Evolutionary conservation across 2,329 filamentous ascomycete genomes (phyloP), one percentile per base, ranked within the genome.

Genomic region (Zasmidium citrigriseum): DNA sequence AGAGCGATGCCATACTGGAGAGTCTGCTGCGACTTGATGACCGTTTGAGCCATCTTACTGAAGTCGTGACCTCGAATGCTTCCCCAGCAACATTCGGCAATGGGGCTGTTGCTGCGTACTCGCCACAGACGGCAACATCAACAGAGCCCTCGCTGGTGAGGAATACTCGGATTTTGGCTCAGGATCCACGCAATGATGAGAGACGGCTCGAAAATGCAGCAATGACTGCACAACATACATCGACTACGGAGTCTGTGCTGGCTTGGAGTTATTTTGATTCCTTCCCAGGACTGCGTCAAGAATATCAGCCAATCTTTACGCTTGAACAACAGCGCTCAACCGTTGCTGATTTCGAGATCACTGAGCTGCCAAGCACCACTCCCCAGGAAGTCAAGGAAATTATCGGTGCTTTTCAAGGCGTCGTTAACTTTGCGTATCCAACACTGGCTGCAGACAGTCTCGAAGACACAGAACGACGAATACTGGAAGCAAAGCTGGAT

Each of bases 1-100:
- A 60, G 23, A 60, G 58, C 20, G 58, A 60, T 47, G 58, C 55
- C 12, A 60, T 60, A 2, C 47, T 60, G 23, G 58, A 60, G 18
- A 58, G 54, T 1, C 54, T 60, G 2, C 41, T 60, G 2, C 46
- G 58, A 12, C 27, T 60, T 22, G 58, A 60, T 24, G 47, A 58
- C 22, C 55, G 55, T 16, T 41, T 60, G 4, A 54, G 51, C 1
- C 46, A 58, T 21, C 20, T 60, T 22, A 58, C 50, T 14, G 7
- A 34, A 34, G 7, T 7, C 7, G 7, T 34, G 27, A 14, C 27
- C 14, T 14, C 7, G 27, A 7, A 34, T 34, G 7, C 27, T 7
- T 7, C 14, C 27, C 7, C 27, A 34, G n/a, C n/a, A n/a, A n/a
- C n/a, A 34, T 7, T 34, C 7, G 27, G 7, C 27, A 34, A 34